Evolutionary conservation across 495 filamentous ascomycete genomes (phyloP).

Genomic region (Thermochaetoides thermophila): DNA sequence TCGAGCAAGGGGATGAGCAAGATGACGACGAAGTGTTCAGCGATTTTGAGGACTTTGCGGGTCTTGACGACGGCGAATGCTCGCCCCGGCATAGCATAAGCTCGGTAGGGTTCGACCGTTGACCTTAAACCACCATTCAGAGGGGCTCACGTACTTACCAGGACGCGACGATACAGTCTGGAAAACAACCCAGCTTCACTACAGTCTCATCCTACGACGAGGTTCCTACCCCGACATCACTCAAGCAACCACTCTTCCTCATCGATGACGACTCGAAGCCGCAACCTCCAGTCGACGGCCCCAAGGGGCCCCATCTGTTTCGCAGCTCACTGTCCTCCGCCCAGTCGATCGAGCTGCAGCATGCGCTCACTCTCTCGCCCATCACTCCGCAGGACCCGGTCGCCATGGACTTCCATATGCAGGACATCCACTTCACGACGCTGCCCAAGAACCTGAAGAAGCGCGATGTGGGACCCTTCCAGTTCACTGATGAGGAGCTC

Average conservation of each 20-base stretch:
- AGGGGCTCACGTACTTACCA: too few relatives aligned
- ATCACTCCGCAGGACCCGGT: conserved; percentile 31
- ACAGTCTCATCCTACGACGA: conserved; percentile 68
- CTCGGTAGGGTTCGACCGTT: conserved; percentile 36
- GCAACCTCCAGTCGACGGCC: conserved; percentile 63
- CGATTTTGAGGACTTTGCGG: conserved; percentile 30
- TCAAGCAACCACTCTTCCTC: conserved; percentile 15
- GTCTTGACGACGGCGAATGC: conserved; percentile 43
- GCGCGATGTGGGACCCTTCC: conserved; percentile 27
- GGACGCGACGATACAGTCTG: too few relatives aligned
- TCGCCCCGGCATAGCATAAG: conserved; percentile 51
- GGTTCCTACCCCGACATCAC: conserved; percentile 50
- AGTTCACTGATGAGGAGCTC: conserved; percentile 38
- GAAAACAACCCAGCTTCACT: conserved; percentile 52
- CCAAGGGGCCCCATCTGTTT: conserved; percentile 81
- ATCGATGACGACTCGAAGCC: conserved; percentile 14
- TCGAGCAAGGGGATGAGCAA: conserved; percentile 40
- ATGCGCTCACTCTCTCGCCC: conserved; percentile 52
- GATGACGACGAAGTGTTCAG: conserved; percentile 35
- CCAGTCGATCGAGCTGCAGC: conserved; percentile 40
- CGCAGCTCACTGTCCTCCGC: conserved; percentile 38
- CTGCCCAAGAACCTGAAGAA: conserved; percentile 19
- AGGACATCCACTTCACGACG: conserved; percentile 18
- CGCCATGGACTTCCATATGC: conserved; percentile 20
- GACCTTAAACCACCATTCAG: not conserved